Evolutionary conservation across 2,329 filamentous ascomycete species (phyloP), one percentile per base, ranked within the genome.

Genomic region (Botryosphaeria dothidea): DNA sequence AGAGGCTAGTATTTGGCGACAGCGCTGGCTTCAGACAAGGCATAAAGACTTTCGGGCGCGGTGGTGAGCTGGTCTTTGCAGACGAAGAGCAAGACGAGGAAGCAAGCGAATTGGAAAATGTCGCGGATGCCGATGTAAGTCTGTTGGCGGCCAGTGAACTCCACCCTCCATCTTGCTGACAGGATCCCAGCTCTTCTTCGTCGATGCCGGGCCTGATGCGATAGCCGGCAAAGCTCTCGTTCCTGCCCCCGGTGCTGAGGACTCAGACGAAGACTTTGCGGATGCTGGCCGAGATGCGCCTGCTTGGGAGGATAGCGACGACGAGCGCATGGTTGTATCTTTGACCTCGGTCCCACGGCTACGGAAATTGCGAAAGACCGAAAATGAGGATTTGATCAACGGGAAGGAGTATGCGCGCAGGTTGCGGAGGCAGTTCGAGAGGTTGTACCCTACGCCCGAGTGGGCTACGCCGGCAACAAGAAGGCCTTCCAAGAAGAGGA

Each of bases 241-340:
- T 51, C 75, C 77, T 21, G 73, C 75, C 4, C 77, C 78, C 38
- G 74, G 75, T 11, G 78, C 79, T 1, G 77, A 81, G 23, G 74
- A 77, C 23, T 60, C 56, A 19, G 77, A 75, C 36, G 78, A 78
- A 21, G 75, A 76, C 19, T 69, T 77, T 25, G 70, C 68, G 7
- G 67, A 72, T 4, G 76, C 76, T 41, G 62, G 41, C 4, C 69
- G 65, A 69, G 81, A 84, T 46, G 81, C 82, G 21, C 84, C 89
- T 2, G 91, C 88, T 1, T 99, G 95, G 95, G 88, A 93, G 70
- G 95, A 99, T 75, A 98, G 93, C 77, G 95, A 99, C 72, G 95
- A 99, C 74, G 95, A 98, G 74, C 86, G 92, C 62, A 81, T 97
- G 67, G 86, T 88, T 6, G 85, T 99, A 56, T 98, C 94, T 15